Conservation (phyloP, 1,284 basidiomycete genomes). For the Heterobasidion occidentale region DNA sequence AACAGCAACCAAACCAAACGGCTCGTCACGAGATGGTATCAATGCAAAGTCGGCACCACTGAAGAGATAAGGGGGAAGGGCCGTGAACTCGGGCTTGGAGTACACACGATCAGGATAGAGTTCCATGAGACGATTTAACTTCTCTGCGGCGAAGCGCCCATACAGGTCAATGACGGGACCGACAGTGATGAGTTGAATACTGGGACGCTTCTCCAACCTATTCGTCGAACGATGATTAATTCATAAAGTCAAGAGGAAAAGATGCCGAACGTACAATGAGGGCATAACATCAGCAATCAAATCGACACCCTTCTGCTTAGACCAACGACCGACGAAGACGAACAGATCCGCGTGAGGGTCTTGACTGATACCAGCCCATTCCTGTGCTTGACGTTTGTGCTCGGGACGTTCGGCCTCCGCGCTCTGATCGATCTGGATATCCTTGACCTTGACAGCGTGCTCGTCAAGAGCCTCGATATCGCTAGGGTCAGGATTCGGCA, state of each 20-base stretch:
- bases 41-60: conserved; percentile 91
- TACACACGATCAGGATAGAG: conserved; percentile 88
- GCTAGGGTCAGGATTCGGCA: conserved; percentile 89
- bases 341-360: conserved; percentile 85
- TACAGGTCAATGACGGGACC: conserved; percentile 93
- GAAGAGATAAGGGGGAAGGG: conserved; percentile 88
- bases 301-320: conserved; percentile 94
- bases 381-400: conserved; percentile 83
- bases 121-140: conserved; percentile 87
- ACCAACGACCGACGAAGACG: conserved; percentile 95
- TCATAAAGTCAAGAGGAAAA: not conserved
- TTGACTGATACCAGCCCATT: conserved; percentile 89
- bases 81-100: conserved; percentile 92
- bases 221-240: conserved; percentile 10
- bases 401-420: conserved; percentile 86
- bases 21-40: conserved; percentile 91
- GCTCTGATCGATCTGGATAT: conserved; percentile 72
- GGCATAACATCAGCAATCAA: conserved; percentile 93
- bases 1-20: conserved; percentile 90
- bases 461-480: conserved; percentile 90
- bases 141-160: conserved; percentile 90
- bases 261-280: conserved; percentile 47
- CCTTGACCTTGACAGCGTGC: conserved; percentile 60
- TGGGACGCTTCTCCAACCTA: conserved; percentile 78
- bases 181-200: conserved; percentile 81